Percentiles rank a stretch among this genome's conserved stretches.
Conservation (phyloP, 2,329 filamentous ascomycete genomes). For the Metarhizium humberi region DNA sequence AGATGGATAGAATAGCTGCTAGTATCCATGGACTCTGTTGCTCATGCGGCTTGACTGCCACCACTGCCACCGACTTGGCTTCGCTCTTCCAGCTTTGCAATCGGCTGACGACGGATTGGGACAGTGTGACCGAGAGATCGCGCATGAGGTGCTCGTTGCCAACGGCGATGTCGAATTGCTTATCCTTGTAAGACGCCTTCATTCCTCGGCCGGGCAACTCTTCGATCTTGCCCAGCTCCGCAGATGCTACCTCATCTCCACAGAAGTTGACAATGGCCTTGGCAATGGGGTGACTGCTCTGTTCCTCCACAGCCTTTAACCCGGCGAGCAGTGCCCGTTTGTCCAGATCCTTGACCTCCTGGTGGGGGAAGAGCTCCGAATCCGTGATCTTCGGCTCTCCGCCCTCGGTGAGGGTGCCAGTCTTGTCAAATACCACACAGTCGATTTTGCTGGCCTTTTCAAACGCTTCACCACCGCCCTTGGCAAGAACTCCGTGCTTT, state of each 20-base stretch:
- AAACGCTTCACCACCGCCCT: constrained; percentile 78
- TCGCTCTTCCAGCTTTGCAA: constrained; percentile 50
- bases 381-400: constrained; percentile 63
- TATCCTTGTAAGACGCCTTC: constrained; percentile 40
- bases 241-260: constrained; percentile 21
- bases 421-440: constrained; percentile 82
- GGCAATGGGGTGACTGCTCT: constrained; percentile 67
- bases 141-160: constrained; percentile 66
- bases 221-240: constrained; percentile 37
- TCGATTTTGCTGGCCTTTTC: constrained; percentile 73
- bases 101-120: constrained; percentile 20
- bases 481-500: constrained; percentile 70
- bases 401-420: constrained; percentile 67
- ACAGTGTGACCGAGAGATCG: constrained; percentile 33
- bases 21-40: constrained; percentile 34
- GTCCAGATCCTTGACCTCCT: constrained; percentile 11
- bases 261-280: constrained; percentile 61
- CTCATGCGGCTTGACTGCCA: constrained; percentile 31
- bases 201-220: constrained; percentile 67
- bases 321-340: constrained; percentile 36
- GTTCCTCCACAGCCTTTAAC: constrained; percentile 55
- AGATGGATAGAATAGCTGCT: constrained; percentile 61
- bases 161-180: constrained; percentile 46
- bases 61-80: constrained; percentile 56
- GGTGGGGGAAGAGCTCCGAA: constrained; percentile 29